Base-by-base conservation (phyloP, 768 basidiomycete species). In the Lyophyllum atratum region DNA sequence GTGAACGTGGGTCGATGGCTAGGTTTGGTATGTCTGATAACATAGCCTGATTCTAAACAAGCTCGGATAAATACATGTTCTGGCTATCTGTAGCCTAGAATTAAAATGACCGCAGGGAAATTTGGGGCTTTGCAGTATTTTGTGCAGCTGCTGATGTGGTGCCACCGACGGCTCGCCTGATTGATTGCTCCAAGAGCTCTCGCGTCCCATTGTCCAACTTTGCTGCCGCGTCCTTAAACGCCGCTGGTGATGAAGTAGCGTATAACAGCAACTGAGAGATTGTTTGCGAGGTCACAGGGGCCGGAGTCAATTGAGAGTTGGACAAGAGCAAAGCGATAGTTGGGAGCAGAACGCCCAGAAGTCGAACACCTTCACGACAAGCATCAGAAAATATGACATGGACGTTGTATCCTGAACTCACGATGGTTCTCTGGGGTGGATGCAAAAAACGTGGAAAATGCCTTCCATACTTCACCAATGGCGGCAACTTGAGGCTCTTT, bases 191-290 rank as follows among this genome's bases (percentile, higher is more conserved):
- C 50, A 98, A 69, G 22, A 81, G 72, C 47, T 87, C 85, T 44
- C 86, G 75, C 6, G 78, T 78, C 0, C 77, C 69, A 7, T 76
- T 67, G 26, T 88, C 85, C 21, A 98, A 77, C 47, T 81, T 85
- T 9, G 75, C 80, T 2, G 91, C 88, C 1, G 90, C 92, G 44
- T 93, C 92, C 68, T 92, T 93, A 82, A 98, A 98, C 12, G 89
- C 82, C 4, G 74, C 68, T 0, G 95, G 90, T 3, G 86, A 83
- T 0, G 80, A 72, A 0, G 89, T 80, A 0, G 94, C 94, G 55
- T 92, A 87, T 1, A 78, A 72, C 26, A 98, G 71, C 1, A 97
- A 70, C 49, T 92, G 87, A 2, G 80, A 69, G 21, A 92, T 79
- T 2, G 85, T 85, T 56, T 85, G 82, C 0, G 79, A 64, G 50